Evolutionary conservation across 352 stramenopile genomes (phyloP).

Genomic region (Globisporangium okanoganense): DNA sequence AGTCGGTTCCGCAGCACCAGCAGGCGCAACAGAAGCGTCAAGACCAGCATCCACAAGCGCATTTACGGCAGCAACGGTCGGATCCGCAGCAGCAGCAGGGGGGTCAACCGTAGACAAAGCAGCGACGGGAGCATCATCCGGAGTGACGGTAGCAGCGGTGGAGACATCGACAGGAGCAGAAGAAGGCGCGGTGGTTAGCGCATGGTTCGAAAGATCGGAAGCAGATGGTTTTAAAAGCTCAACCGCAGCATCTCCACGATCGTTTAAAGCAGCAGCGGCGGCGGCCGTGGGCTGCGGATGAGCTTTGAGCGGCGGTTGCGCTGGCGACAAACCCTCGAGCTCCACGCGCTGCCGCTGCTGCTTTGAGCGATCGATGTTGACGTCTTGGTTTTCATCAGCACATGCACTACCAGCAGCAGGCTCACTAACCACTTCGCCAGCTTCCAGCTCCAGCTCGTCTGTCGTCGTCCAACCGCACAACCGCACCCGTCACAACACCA

Average conservation of each 20-base stretch:
- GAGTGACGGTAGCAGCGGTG: constrained; percentile 12
- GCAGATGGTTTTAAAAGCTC: constrained; percentile 14
- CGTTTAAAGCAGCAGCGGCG: constrained; percentile 15
- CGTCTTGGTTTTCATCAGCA: constrained; percentile 13
- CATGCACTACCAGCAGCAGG: constrained; percentile 16
- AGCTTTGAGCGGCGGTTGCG: neutral
- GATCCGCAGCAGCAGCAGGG: constrained; percentile 4
- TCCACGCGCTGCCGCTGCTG: constrained; percentile 6
- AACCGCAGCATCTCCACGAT: constrained; percentile 7
- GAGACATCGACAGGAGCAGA: constrained; percentile 22
- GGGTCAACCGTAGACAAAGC: constrained; percentile 3
- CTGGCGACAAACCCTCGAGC: neutral
- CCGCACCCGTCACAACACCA: neutral
- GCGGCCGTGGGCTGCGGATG: neutral
- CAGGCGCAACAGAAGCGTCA: neutral
- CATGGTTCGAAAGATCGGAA: constrained; percentile 11
- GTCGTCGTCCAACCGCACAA: neutral
- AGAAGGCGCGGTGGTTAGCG: constrained; percentile 28
- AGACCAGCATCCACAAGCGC: constrained; percentile 4
- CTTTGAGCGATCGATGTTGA: constrained; percentile 14
- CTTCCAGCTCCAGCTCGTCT: constrained; percentile 56
- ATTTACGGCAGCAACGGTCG: constrained; percentile 14
- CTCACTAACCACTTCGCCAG: constrained; percentile 57
- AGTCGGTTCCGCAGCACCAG: constrained; percentile 5
- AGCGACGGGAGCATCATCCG: constrained; percentile 2